These are phyloP conservation scores for Miscanthus lutarioriparius DNA, from an alignment of 176 grass and related monocot genomes.

Conservation along the genomic window DNA sequence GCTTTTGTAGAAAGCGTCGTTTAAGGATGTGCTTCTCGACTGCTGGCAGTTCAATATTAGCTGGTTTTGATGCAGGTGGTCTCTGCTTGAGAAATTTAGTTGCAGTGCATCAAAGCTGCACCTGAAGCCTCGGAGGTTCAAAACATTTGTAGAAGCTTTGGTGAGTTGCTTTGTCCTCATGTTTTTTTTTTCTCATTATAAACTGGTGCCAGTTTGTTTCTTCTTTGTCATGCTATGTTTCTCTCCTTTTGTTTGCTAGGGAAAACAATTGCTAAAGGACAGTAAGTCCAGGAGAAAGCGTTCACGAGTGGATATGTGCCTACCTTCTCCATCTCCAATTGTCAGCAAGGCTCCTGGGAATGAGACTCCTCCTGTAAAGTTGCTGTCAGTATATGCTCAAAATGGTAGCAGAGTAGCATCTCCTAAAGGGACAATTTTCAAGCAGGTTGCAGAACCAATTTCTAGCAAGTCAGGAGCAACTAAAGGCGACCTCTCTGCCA, in stretches of 20 bases:
- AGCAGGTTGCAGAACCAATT: conserved; percentile 56
- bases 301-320: conserved; percentile 54
- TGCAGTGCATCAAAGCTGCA: conserved; percentile 94
- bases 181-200: not conserved
- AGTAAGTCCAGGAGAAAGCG: conserved; percentile 83
- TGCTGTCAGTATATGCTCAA: conserved; percentile 48
- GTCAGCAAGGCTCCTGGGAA: conserved; percentile 50
- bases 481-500: conserved; percentile 69
- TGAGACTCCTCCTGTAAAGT: conserved; percentile 62
- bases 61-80: conserved; percentile 73
- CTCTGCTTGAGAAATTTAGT: conserved; percentile 94
- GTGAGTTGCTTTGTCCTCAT: conserved; percentile 42
- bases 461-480: conserved; percentile 49
- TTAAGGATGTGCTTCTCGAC: not conserved
- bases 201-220: not conserved
- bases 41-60: conserved; percentile 25
- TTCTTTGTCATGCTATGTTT: conserved; percentile 31
- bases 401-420: conserved; percentile 60
- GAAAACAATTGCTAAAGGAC: conserved; percentile 94
- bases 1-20: too few species aligned
- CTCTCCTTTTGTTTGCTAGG: conserved; percentile 41
- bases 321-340: conserved; percentile 50
- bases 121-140: conserved; percentile 97
- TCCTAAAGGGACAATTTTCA: conserved; percentile 63
- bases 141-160: conserved; percentile 97